A percentile compares a stretch with the other conserved stretches of the same genome.
phyloP scores from a whole-genome alignment of 768 basidiomycete genomes.

The Neoboletus magnificus region DNA sequence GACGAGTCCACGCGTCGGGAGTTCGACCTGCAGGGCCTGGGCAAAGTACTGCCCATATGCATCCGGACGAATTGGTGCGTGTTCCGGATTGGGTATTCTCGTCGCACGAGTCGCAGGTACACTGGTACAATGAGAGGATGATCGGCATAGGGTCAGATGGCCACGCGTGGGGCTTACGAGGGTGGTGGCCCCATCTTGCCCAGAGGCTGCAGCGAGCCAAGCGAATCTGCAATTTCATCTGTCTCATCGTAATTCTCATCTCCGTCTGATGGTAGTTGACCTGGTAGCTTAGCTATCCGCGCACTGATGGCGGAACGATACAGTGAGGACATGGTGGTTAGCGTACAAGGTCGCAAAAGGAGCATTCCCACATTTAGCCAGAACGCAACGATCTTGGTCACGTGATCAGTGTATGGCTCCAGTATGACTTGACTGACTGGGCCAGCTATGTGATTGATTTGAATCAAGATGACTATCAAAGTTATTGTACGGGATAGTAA shows the following conservation, averaged over 20 bases:
- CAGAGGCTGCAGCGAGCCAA: conserved; percentile 56
- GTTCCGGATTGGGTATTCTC: conserved; percentile 55
- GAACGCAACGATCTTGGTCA: background rate
- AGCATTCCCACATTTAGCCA: background rate
- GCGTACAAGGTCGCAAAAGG: background rate
- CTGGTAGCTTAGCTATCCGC: conserved; percentile 71
- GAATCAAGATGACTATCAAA: too few relatives aligned
- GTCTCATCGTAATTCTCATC: conserved; percentile 40
- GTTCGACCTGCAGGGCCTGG: conserved; percentile 74
- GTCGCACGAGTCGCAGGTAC: conserved; percentile 29
- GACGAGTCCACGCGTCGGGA: conserved; percentile 59
- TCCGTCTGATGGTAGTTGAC: conserved; percentile 42
- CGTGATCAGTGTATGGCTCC: background rate
- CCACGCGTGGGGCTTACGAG: conserved; percentile 43
- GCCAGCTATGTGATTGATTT: too few relatives aligned
- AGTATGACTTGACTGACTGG: too few relatives aligned
- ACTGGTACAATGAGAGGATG: conserved; percentile 15
- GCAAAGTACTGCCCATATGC: conserved; percentile 58
- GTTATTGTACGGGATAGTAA: too few relatives aligned
- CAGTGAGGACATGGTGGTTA: conserved; percentile 57
- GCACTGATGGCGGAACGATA: conserved; percentile 77
- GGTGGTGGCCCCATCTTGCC: conserved; percentile 57
- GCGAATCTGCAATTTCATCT: conserved; percentile 52
- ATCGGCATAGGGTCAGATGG: conserved; percentile 11
- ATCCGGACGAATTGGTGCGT: conserved; percentile 70